Evolutionary conservation across 2,329 filamentous ascomycete species (phyloP).

Genomic region (Pseudogymnoascus sp.): DNA sequence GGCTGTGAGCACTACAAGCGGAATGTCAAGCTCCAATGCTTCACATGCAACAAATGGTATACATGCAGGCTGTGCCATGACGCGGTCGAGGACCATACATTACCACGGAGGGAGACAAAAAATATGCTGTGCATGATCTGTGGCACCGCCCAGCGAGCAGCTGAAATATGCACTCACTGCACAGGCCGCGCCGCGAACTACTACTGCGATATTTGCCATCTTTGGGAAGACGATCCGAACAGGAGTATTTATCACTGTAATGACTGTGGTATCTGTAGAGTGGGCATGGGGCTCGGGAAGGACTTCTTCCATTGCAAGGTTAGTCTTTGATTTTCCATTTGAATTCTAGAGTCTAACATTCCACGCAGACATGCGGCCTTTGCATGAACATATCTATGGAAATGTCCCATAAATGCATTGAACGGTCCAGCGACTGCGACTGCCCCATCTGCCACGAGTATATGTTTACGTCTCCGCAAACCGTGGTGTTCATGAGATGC

Average conservation of each 20-base stretch:
- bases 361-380: slow-evolving; percentile 70
- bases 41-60: slow-evolving; percentile 84
- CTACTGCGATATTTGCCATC: slow-evolving; percentile 88
- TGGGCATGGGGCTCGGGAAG: slow-evolving; percentile 84
- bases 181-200: slow-evolving; percentile 75
- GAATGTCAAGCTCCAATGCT: slow-evolving; percentile 94
- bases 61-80: slow-evolving; percentile 95
- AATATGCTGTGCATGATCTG: slow-evolving; percentile 99
- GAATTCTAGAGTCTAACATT: slow-evolving; percentile 10
- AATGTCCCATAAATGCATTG: slow-evolving; percentile 84
- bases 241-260: slow-evolving; percentile 94
- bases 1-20: slow-evolving; percentile 91
- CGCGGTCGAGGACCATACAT: slow-evolving; percentile 65
- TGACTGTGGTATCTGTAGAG: slow-evolving; percentile 91
- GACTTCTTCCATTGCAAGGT: slow-evolving; percentile 99
- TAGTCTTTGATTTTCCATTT: no score
- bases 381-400: slow-evolving; percentile 88
- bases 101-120: slow-evolving; percentile 76
- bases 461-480: slow-evolving; percentile 83
- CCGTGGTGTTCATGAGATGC: slow-evolving; percentile 90
- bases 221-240: slow-evolving; percentile 89
- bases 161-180: slow-evolving; percentile 71
- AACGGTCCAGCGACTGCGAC: slow-evolving; percentile 87
- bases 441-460: slow-evolving; percentile 97
- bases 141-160: slow-evolving; percentile 72